Evolutionary conservation across 169 alveolate genomes (phyloP).

Genomic region (Plasmodium fragile): DNA sequence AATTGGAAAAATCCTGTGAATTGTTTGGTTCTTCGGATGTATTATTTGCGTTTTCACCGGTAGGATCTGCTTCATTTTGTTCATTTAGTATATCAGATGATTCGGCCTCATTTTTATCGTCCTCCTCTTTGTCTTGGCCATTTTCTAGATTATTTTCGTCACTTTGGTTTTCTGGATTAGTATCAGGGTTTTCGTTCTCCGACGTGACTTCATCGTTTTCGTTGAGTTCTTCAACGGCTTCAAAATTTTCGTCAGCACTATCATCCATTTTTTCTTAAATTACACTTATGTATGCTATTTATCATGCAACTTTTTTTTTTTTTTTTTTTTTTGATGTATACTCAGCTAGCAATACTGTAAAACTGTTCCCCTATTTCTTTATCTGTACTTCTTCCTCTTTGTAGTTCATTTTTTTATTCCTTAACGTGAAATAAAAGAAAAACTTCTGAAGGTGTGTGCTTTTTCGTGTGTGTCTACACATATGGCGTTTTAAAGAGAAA

Average conservation of each 20-base stretch:
- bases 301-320: not conserved
- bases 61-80: constrained; percentile 19
- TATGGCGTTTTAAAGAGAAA: not conserved
- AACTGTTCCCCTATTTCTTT: not conserved
- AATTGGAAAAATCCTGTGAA: constrained; percentile 1
- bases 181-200: not conserved
- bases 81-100: not conserved
- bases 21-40: constrained; percentile 7
- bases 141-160: constrained; percentile 1
- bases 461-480: not conserved
- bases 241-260: constrained; percentile 13
- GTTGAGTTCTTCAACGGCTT: constrained; percentile 7
- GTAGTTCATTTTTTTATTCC: not conserved
- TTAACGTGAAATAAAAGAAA: not conserved
- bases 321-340: not conserved
- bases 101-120: not conserved
- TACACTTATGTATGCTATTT: not conserved
- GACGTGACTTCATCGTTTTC: not conserved
- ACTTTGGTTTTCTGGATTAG: not conserved
- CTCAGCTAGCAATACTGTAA: not conserved
- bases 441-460: not conserved
- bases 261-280: constrained; percentile 37
- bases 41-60: not conserved
- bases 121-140: not conserved
- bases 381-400: not conserved